Percentiles rank a stretch among this genome's conserved stretches.
phyloP scores from a whole-genome alignment of 2,329 filamentous ascomycete genomes.

The Diplodia mutila region DNA sequence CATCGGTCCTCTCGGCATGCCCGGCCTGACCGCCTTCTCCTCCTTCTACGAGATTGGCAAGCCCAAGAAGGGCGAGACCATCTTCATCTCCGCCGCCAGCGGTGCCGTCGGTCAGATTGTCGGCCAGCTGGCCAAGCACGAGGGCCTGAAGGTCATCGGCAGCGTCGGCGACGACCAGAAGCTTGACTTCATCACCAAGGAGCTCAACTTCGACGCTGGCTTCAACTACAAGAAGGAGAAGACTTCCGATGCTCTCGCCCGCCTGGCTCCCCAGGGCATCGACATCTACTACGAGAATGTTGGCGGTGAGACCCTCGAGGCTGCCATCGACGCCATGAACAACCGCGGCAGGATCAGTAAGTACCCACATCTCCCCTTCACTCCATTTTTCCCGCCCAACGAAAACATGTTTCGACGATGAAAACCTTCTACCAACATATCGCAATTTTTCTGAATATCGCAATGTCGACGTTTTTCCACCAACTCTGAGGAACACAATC shows the following conservation, averaged over 20 bases:
- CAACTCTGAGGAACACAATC: background rate
- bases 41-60: conserved; percentile 75
- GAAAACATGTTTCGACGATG: background rate
- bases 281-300: conserved; percentile 87
- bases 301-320: conserved; percentile 74
- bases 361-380: conserved; percentile 37
- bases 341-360: conserved; percentile 66
- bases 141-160: conserved; percentile 78
- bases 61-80: conserved; percentile 77
- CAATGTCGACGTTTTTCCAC: background rate
- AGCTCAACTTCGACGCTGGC: conserved; percentile 71
- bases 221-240: conserved; percentile 91
- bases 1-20: conserved; percentile 77
- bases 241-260: conserved; percentile 66
- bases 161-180: conserved; percentile 81
- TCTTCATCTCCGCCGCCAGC: conserved; percentile 79
- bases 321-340: conserved; percentile 68
- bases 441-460: background rate
- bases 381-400: background rate
- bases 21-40: conserved; percentile 74
- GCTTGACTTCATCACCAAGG: conserved; percentile 71
- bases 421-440: conserved; percentile 5
- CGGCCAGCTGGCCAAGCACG: conserved; percentile 80
- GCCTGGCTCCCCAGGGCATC: conserved; percentile 75
- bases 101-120: conserved; percentile 84